Conservation (phyloP, 202 grass and related monocot species). For the Setaria viridis region DNA sequence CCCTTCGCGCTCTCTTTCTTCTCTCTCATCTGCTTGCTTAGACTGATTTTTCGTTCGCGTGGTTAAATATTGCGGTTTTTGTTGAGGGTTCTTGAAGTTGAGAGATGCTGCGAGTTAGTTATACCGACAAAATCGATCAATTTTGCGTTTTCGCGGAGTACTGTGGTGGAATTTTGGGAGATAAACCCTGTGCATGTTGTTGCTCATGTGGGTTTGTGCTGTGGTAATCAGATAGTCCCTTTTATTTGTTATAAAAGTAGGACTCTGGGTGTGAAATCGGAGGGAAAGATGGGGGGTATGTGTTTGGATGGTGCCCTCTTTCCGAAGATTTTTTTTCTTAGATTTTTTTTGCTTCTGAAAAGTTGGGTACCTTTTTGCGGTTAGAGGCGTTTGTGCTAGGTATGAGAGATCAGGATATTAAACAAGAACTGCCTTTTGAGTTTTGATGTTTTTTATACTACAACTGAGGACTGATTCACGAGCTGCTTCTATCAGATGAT, state of each 20-base stretch:
- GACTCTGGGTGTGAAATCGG: conserved; percentile 30
- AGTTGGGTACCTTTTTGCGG: conserved; percentile 37
- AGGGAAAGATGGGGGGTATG: conserved; percentile 7
- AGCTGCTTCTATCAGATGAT: neutral
- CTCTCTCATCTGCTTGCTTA: neutral
- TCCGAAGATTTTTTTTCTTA: conserved; percentile 11
- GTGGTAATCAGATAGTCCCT: neutral
- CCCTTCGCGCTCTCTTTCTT: neutral
- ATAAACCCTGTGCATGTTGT: neutral
- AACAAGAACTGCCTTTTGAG: neutral
- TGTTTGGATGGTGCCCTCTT: conserved; percentile 26
- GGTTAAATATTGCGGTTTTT: neutral
- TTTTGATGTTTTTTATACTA: conserved; percentile 6
- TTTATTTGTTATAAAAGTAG: neutral
- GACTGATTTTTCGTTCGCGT: neutral
- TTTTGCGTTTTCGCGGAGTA: neutral
- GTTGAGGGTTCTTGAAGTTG: neutral
- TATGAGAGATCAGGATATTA: conserved; percentile 27
- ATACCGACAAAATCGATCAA: neutral
- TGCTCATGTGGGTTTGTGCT: neutral
- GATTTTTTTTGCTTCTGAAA: conserved; percentile 32
- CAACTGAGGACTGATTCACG: neutral
- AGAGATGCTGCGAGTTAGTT: neutral
- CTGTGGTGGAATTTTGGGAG: conserved; percentile 22
- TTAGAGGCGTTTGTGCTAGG: conserved; percentile 34